Base-by-base conservation (phyloP, 495 filamentous ascomycete species). In the Venustampulla echinocandica region DNA sequence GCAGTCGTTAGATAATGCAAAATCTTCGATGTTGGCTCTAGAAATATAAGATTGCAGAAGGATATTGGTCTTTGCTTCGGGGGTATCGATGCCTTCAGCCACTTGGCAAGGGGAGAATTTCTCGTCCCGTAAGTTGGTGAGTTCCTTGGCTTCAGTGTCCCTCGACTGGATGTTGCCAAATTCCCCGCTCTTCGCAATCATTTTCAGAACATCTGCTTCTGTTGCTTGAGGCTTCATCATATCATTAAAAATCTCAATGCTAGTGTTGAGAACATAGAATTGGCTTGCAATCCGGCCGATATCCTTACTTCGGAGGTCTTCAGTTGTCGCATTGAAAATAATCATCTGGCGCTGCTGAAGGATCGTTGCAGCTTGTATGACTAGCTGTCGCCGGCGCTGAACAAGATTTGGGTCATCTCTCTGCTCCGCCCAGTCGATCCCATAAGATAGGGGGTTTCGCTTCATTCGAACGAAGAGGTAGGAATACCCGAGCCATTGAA, bases 391-490 rank as follows among this genome's bases (percentile, higher is more conserved):
- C 50, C 92, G 75, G 56, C 90, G 75, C 56, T 86, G 79, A 3
- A 95, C 82, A 40, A 99, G 70, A 43, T 77, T 75, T 13, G 87
- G 89, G 58, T 99, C 92, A 55, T 95, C 82, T 17, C 76, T 70
- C 28, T 84, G 82, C 65, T 97, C 92, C n/a, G 82, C 69, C 81
- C 81, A 96, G 38, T 93, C 87, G 44, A 99, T 95, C n/a, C 90
- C 93, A 61, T 99, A 99, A 6, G 81, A 76, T 47, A 90, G 77
- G 1, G 90, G 93, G 55, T 88, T 95, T 34, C 82, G 80, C 60
- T 85, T 80, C 92, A 97, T 97, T 24, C 92, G 82, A 32, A 97
- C 90, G 54, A 90, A 97, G 2, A 99, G 74, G 60, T 97, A 99
- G 1, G 90, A 95, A 61, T 99, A 97, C 10, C 92, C 89, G 10